A percentile compares a stretch with the other conserved stretches of the same genome.
phyloP scores from a whole-genome alignment of 805 yeast genomes.

The Scheffersomyces coipomensis region DNA sequence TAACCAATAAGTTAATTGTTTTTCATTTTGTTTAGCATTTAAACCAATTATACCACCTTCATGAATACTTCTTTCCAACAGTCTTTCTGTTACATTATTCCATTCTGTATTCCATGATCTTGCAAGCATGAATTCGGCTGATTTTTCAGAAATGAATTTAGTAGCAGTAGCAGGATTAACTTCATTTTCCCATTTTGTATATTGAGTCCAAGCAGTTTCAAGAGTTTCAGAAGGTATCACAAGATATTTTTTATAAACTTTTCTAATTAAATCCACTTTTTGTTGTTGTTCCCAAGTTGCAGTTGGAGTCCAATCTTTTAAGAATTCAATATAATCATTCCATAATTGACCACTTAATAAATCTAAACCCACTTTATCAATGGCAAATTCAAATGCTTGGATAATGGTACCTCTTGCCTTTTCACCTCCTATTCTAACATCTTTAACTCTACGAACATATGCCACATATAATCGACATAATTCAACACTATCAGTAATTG shows the following conservation, averaged over 20 bases:
- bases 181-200: slow-evolving; percentile 81
- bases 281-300: slow-evolving; percentile 85
- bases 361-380: slow-evolving; percentile 77
- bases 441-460: slow-evolving; percentile 70
- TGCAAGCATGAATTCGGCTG: slow-evolving; percentile 84
- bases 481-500: slow-evolving; percentile 59
- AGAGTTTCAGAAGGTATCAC: slow-evolving; percentile 74
- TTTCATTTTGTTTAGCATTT: slow-evolving; percentile 17
- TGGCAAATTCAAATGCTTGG: slow-evolving; percentile 82
- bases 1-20: slow-evolving; percentile 59
- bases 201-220: slow-evolving; percentile 78
- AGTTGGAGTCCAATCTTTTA: slow-evolving; percentile 74
- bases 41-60: slow-evolving; percentile 22
- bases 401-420: slow-evolving; percentile 70
- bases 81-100: slow-evolving; percentile 53
- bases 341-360: slow-evolving; percentile 69
- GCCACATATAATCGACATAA: slow-evolving; percentile 77
- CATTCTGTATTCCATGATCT: slow-evolving; percentile 75
- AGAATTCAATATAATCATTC: slow-evolving; percentile 78
- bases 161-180: slow-evolving; percentile 75
- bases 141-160: slow-evolving; percentile 77
- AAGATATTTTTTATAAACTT: slow-evolving; percentile 65
- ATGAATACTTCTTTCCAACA: slow-evolving; percentile 42
- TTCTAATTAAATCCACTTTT: slow-evolving; percentile 72
- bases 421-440: slow-evolving; percentile 77